These are phyloP conservation scores for Phytophthora crassamura DNA, from an alignment of 352 stramenopile genomes.

Conservation along the genomic window DNA sequence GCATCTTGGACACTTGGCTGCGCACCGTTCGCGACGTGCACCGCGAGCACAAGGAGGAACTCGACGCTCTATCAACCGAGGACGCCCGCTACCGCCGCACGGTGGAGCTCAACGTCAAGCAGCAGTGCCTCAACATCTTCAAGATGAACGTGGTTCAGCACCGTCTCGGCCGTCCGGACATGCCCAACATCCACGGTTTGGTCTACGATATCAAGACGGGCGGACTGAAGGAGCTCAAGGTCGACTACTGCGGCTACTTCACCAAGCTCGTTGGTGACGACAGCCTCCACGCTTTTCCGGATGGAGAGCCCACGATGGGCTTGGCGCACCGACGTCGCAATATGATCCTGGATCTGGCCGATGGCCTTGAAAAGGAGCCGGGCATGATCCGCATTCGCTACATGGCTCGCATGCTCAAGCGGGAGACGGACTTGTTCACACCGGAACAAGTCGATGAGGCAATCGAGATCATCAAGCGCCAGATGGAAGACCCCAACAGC, in stretches of 20 bases:
- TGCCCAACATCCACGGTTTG: conserved; percentile 77
- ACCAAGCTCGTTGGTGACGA: conserved; percentile 60
- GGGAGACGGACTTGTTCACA: conserved; percentile 66
- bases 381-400: conserved; percentile 62
- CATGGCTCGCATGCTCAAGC: conserved; percentile 66
- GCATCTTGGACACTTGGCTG: conserved; percentile 92
- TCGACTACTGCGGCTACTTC: conserved; percentile 62
- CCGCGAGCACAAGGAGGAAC: conserved; percentile 38
- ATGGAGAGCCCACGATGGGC: conserved; percentile 59
- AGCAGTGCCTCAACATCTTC: conserved; percentile 88
- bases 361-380: conserved; percentile 66
- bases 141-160: conserved; percentile 87
- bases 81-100: conserved; percentile 51
- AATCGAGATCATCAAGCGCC: conserved; percentile 47
- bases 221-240: conserved; percentile 70
- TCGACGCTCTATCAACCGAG: conserved; percentile 35
- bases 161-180: conserved; percentile 63
- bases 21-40: conserved; percentile 86
- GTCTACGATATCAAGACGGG: conserved; percentile 77
- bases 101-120: conserved; percentile 87
- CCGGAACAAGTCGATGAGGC: conserved; percentile 62
- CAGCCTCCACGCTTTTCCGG: conserved; percentile 63
- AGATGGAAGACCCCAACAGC: conserved; percentile 41
- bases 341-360: conserved; percentile 56
- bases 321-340: conserved; percentile 60